Conservation (phyloP, 768 basidiomycete genomes). For the Megacollybia marginata region DNA sequence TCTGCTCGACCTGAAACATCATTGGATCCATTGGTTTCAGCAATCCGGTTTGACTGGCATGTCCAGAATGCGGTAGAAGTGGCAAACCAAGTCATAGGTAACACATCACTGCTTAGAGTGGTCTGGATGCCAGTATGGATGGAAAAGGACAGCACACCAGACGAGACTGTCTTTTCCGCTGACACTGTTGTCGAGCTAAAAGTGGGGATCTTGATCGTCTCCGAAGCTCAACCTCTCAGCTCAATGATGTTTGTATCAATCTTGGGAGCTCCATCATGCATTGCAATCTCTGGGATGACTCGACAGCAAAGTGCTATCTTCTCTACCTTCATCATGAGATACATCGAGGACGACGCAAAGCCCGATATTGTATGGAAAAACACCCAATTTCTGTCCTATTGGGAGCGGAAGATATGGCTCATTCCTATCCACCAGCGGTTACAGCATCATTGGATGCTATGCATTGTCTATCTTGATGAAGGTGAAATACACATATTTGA, state of each 20-base stretch:
- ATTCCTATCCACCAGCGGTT: conserved; percentile 17
- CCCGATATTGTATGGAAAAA: neutral
- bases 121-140: no score
- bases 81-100: neutral
- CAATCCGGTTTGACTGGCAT: conserved; percentile 4
- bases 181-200: no score
- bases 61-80: neutral
- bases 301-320: no score
- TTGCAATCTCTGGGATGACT: no score
- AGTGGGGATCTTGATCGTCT: no score
- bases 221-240: no score
- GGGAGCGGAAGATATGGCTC: neutral
- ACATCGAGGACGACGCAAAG: neutral
- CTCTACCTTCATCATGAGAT: neutral
- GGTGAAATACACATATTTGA: conserved; percentile 22
- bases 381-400: neutral
- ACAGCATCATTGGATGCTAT: conserved; percentile 26
- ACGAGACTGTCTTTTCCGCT: no score
- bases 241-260: no score
- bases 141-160: no score
- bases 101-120: no score
- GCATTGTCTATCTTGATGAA: conserved; percentile 7
- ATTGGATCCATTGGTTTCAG: conserved; percentile 14
- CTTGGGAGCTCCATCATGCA: no score
- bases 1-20: conserved; percentile 8